These are phyloP conservation scores for Jatropha podagrica DNA, from an alignment of 441 rosid genomes.

Conservation along the genomic window DNA sequence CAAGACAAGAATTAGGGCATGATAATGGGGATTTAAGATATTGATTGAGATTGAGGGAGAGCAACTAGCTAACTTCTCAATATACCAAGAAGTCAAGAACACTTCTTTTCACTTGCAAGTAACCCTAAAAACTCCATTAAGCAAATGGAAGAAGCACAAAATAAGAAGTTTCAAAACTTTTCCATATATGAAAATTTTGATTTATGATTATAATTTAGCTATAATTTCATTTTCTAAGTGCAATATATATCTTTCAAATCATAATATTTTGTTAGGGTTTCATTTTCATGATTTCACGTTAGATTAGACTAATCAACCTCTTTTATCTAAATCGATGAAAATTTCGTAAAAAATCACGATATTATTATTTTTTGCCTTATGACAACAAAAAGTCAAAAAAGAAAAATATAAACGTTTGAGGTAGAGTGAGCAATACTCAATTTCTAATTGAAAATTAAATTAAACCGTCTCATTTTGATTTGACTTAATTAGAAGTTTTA, in stretches of 20 bases:
- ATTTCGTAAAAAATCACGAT: not conserved
- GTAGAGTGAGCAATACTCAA: too few species aligned
- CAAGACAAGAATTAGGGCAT: not conserved
- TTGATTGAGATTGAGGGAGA: not conserved
- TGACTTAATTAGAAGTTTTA: too few species aligned
- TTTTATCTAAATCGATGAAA: not conserved
- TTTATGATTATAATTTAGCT: not conserved
- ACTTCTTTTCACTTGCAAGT: not conserved
- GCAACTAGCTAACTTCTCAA: not conserved
- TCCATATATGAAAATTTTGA: not conserved
- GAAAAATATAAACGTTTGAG: too few species aligned
- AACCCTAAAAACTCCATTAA: not conserved
- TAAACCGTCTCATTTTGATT: too few species aligned
- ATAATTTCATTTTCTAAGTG: not conserved
- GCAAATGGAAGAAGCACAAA: not conserved
- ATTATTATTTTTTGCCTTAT: not conserved
- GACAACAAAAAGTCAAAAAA: not conserved
- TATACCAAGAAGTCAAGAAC: not conserved
- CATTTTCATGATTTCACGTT: slow-evolving; percentile 17
- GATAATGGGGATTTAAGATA: not conserved
- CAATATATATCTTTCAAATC: slow-evolving; percentile 11
- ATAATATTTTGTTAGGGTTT: slow-evolving; percentile 22
- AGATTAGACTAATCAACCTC: slow-evolving; percentile 19
- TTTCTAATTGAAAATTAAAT: too few species aligned
- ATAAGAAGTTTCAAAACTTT: not conserved